These are phyloP conservation scores for Hippophae gyantsensis DNA, from an alignment of 306 rosid genomes.

Conservation along the genomic window DNA sequence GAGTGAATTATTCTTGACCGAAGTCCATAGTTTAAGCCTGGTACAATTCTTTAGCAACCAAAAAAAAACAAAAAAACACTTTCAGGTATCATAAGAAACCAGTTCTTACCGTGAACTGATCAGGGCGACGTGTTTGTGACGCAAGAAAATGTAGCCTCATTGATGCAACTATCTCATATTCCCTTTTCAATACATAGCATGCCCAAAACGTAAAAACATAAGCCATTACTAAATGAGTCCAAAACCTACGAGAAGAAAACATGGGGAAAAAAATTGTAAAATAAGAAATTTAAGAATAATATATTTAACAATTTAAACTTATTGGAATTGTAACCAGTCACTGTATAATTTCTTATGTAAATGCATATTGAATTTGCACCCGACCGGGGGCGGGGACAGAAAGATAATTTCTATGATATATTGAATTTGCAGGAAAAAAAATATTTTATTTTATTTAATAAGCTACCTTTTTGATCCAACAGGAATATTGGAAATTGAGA, in stretches of 20 bases:
- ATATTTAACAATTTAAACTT: background rate
- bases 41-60: too few relatives aligned
- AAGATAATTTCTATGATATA: too few relatives aligned
- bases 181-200: slow-evolving; percentile 70
- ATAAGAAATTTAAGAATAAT: background rate
- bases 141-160: slow-evolving; percentile 90
- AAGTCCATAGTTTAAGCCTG: too few relatives aligned
- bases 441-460: too few relatives aligned
- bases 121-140: slow-evolving; percentile 74
- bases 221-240: slow-evolving; percentile 97
- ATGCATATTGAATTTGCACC: too few relatives aligned
- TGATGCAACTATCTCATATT: slow-evolving; percentile 66
- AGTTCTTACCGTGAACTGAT: slow-evolving; percentile 79
- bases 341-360: too few relatives aligned
- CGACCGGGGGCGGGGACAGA: too few relatives aligned
- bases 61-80: too few relatives aligned
- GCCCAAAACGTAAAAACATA: slow-evolving; percentile 93
- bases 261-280: slow-evolving; percentile 1
- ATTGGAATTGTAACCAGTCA: background rate
- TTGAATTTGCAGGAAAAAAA: too few relatives aligned
- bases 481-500: slow-evolving; percentile 90
- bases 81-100: too few relatives aligned
- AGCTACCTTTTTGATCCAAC: slow-evolving; percentile 63
- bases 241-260: slow-evolving; percentile 54
- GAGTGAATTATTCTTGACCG: too few relatives aligned